Evolutionary conservation across 257 asterid genomes (phyloP).

Genomic region (Przewalskia tangutica): DNA sequence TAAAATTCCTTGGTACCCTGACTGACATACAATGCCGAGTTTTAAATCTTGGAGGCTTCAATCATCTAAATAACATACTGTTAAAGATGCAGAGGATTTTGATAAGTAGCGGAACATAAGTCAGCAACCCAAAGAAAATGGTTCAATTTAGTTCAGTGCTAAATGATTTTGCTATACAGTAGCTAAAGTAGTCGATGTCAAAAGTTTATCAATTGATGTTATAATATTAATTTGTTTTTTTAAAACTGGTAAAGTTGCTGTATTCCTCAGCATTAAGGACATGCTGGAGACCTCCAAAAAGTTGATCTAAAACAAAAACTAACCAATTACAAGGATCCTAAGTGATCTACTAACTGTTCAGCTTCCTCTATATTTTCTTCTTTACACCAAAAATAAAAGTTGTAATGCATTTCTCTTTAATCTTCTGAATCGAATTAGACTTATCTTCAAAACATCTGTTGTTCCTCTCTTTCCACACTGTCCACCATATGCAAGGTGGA

Average conservation of each 20-base stretch:
- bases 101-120: neutral
- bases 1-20: neutral
- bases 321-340: neutral
- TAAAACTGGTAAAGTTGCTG: neutral
- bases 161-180: neutral
- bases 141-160: neutral
- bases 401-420: neutral
- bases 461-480: neutral
- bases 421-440: neutral
- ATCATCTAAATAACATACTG: neutral
- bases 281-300: neutral
- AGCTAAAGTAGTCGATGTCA: neutral
- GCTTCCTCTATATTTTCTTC: neutral
- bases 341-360: neutral
- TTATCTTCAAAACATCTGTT: neutral
- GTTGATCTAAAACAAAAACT: neutral
- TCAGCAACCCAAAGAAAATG: neutral
- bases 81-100: neutral
- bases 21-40: neutral
- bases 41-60: neutral
- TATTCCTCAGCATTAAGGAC: neutral
- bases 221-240: neutral
- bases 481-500: neutral
- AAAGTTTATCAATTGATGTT: neutral
- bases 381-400: neutral